A percentile compares a stretch with the other conserved stretches of the same genome.
These are phyloP conservation scores for Adansonia gregorii DNA, from an alignment of 441 rosid species.

Conservation along the genomic window DNA sequence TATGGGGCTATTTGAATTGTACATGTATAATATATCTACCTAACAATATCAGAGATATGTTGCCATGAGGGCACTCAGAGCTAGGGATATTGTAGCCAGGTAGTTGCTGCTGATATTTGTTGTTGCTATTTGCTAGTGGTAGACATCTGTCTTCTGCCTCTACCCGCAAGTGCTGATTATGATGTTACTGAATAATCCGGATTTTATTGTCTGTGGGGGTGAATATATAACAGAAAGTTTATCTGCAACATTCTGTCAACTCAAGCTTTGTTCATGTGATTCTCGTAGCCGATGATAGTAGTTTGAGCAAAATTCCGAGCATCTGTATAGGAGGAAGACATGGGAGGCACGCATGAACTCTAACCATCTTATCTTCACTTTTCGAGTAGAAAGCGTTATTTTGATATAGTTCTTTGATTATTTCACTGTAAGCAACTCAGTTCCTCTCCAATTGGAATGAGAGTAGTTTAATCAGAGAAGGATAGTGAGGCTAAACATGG, in stretches of 20 bases:
- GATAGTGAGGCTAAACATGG: too few relatives aligned
- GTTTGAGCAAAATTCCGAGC: constrained; percentile 33
- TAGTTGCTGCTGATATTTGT: constrained; percentile 30
- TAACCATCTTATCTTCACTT: too few relatives aligned
- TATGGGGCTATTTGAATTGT: background rate
- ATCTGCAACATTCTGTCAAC: constrained; percentile 37
- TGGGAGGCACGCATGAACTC: constrained; percentile 39
- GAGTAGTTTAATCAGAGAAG: too few relatives aligned
- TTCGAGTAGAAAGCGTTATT: too few relatives aligned
- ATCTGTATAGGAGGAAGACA: constrained; percentile 38
- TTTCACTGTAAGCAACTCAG: too few relatives aligned
- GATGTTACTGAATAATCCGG: background rate
- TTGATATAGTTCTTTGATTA: too few relatives aligned
- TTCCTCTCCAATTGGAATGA: too few relatives aligned
- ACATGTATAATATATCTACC: background rate
- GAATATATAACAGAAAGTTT: background rate
- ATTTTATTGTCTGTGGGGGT: background rate
- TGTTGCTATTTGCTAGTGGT: constrained; percentile 13
- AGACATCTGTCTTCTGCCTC: constrained; percentile 24
- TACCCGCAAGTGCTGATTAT: background rate
- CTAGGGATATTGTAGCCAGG: constrained; percentile 31
- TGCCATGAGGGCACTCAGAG: constrained; percentile 38
- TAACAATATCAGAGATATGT: constrained; percentile 18
- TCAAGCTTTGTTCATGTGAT: too few relatives aligned
- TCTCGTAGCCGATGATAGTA: constrained; percentile 41